A percentile compares a stretch with the other conserved stretches of the same genome.
Evolutionary conservation across 31 red algal species (phyloP).

Genomic region (Asparagopsis taxiformis): DNA sequence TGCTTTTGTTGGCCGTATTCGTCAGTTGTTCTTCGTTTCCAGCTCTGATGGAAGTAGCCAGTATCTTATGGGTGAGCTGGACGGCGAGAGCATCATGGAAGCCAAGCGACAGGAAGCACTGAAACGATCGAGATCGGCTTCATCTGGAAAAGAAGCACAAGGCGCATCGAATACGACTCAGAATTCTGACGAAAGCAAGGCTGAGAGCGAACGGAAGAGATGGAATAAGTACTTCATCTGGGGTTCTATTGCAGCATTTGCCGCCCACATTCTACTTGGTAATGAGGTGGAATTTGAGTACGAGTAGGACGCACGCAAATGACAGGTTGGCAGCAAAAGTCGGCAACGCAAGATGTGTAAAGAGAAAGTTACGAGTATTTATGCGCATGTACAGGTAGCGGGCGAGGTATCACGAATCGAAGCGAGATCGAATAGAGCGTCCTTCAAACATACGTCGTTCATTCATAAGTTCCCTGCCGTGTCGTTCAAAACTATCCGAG

Average conservation of each 20-base stretch:
- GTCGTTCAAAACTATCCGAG: no score
- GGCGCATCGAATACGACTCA: background rate
- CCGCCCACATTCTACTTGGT: slow-evolving; percentile 57
- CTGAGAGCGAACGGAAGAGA: slow-evolving; percentile 11
- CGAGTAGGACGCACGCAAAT: slow-evolving; percentile 8
- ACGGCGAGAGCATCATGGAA: slow-evolving; percentile 23
- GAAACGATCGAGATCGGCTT: background rate
- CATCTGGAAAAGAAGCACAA: no score
- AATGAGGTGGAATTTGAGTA: slow-evolving; percentile 71
- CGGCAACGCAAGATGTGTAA: no score
- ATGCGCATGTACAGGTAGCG: no score
- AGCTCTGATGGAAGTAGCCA: slow-evolving; percentile 17
- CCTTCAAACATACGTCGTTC: no score
- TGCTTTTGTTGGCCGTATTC: slow-evolving; percentile 49
- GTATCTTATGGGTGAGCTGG: slow-evolving; percentile 38
- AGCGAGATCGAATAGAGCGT: no score
- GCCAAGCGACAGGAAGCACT: background rate
- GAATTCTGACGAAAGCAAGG: background rate
- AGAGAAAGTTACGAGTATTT: no score
- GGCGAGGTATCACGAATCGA: no score
- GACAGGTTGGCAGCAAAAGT: no score
- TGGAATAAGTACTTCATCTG: slow-evolving; percentile 67
- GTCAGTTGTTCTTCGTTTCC: slow-evolving; percentile 38
- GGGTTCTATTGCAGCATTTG: slow-evolving; percentile 45
- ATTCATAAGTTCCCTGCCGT: no score